Conservation (phyloP, 78 protist species). For the Fonticula alba region DNA sequence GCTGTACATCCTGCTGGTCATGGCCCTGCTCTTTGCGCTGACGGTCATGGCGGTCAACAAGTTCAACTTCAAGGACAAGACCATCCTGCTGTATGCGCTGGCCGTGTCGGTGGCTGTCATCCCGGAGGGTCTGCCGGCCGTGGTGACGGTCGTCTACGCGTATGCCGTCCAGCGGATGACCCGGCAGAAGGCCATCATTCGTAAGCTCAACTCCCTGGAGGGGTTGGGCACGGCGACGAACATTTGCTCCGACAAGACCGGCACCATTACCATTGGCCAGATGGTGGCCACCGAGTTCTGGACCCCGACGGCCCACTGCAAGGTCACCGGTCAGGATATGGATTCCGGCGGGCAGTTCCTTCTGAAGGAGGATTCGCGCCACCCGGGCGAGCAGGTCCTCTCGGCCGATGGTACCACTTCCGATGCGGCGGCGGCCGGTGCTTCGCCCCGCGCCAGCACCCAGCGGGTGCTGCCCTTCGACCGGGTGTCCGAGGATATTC, state of each 20-base stretch:
- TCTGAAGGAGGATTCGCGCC: no score
- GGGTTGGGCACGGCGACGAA: slow-evolving; percentile 68
- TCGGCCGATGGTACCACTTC: no score
- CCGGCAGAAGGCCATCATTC: slow-evolving; percentile 48
- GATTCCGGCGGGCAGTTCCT: background rate
- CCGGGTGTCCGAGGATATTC: background rate
- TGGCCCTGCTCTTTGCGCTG: background rate
- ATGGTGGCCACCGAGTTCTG: slow-evolving; percentile 35
- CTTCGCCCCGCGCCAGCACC: no score
- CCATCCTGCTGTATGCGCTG: background rate
- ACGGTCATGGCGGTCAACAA: background rate
- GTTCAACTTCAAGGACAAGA: no score
- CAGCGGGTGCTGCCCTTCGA: no score
- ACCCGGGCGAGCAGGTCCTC: background rate
- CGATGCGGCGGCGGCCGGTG: no score
- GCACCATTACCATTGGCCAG: slow-evolving; percentile 67
- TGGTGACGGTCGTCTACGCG: slow-evolving; percentile 58
- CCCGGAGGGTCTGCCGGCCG: slow-evolving; percentile 83
- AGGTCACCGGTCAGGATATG: background rate
- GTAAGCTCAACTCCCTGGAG: slow-evolving; percentile 63
- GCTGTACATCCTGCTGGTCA: background rate
- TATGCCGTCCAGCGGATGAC: slow-evolving; percentile 61
- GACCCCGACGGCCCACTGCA: background rate
- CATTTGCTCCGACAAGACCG: slow-evolving; percentile 88
- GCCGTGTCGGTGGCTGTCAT: slow-evolving; percentile 52